Percentiles rank a stretch among this genome's conserved stretches.
phyloP scores from a whole-genome alignment of 208 protist species.

The Crithidia sp. region DNA sequence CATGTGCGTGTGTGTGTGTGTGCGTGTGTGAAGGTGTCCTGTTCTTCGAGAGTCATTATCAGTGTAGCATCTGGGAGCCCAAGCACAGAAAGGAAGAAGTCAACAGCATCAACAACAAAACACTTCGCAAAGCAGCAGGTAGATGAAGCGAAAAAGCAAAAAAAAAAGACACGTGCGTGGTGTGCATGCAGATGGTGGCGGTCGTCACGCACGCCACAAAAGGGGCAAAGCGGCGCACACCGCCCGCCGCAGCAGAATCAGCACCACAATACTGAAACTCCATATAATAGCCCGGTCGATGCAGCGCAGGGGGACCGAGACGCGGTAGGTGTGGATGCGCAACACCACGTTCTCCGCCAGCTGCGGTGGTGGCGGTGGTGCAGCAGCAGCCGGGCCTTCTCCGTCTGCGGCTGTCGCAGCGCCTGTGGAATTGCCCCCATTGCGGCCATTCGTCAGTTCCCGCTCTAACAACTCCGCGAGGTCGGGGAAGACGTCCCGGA shows the following conservation, averaged over 20 bases:
- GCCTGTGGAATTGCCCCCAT: not conserved
- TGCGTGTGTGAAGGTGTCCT: too few species aligned
- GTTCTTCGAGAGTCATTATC: too few species aligned
- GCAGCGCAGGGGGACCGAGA: constrained; percentile 12
- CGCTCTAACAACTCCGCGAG: not conserved
- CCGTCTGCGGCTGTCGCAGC: not conserved
- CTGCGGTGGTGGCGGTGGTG: constrained; percentile 2
- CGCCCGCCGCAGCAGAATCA: constrained; percentile 31
- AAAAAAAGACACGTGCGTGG: too few species aligned
- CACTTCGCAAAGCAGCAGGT: too few species aligned
- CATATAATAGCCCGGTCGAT: constrained; percentile 26
- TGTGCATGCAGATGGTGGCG: too few species aligned
- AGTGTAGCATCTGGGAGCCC: too few species aligned
- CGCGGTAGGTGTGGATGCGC: constrained; percentile 1
- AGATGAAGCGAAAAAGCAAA: constrained; percentile 1
- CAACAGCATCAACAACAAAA: too few species aligned
- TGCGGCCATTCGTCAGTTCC: not conserved
- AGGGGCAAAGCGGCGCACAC: constrained; percentile 18
- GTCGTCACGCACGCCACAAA: constrained; percentile 2
- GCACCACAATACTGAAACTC: constrained; percentile 20
- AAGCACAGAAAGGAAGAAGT: too few species aligned
- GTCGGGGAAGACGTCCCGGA: not conserved
- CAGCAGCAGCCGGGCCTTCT: not conserved
- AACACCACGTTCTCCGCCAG: constrained; percentile 17
- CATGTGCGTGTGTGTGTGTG: too few species aligned